phyloP scores from a whole-genome alignment of 1,139 yeast species.

The Casaregolazyma suthepensis region DNA sequence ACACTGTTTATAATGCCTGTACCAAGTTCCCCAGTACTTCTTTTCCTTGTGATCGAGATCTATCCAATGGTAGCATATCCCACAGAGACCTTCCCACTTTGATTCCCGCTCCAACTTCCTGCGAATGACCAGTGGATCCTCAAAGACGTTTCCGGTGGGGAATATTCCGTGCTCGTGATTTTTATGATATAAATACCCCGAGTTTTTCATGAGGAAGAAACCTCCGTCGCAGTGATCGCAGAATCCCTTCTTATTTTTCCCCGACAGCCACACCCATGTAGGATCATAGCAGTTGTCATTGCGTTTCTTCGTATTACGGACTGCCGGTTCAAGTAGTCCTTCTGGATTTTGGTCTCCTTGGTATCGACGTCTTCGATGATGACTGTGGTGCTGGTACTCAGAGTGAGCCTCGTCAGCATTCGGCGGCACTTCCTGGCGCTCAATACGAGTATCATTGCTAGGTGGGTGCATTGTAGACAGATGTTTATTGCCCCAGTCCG shows the following conservation, averaged over 20 bases:
- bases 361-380: neutral
- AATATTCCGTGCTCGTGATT: conserved; percentile 29
- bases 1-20: conserved; percentile 27
- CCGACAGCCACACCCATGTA: conserved; percentile 20
- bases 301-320: conserved; percentile 17
- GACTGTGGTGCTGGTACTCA: neutral
- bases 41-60: conserved; percentile 26
- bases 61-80: conserved; percentile 29
- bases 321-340: neutral
- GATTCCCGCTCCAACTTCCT: conserved; percentile 24
- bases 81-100: conserved; percentile 29
- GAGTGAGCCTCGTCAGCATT: conserved; percentile 6
- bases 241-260: conserved; percentile 25
- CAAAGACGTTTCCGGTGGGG: conserved; percentile 27
- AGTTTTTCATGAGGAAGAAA: conserved; percentile 25
- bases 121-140: conserved; percentile 26
- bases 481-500: conserved; percentile 20
- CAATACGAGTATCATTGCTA: conserved; percentile 19
- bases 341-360: neutral
- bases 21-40: conserved; percentile 29
- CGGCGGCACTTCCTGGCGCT: conserved; percentile 14
- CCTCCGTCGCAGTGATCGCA: conserved; percentile 27
- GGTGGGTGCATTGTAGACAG: conserved; percentile 16
- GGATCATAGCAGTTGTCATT: conserved; percentile 23
- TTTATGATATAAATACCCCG: conserved; percentile 28